A percentile compares a stretch with the other conserved stretches of the same genome.
These are phyloP conservation scores for Scenedesmus sp. DNA, from an alignment of 163 green algal species.

Conservation along the genomic window DNA sequence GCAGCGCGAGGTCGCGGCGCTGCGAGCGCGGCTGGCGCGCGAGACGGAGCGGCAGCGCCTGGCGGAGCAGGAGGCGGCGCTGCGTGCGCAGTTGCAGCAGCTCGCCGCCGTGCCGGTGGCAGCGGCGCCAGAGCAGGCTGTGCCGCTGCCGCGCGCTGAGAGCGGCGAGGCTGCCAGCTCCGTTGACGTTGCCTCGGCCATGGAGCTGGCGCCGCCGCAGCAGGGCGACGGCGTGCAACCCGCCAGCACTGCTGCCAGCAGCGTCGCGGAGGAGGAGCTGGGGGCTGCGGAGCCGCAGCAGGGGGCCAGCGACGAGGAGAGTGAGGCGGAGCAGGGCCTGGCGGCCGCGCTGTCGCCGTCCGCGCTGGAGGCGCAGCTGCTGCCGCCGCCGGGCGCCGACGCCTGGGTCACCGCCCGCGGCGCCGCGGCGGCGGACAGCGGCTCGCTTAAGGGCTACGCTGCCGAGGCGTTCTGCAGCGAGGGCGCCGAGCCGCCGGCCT, in stretches of 20 bases:
- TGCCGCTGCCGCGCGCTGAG: neutral
- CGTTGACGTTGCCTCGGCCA: too few relatives aligned
- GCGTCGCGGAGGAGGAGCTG: neutral
- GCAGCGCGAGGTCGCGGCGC: conserved; percentile 29
- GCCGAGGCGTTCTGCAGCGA: conserved; percentile 7
- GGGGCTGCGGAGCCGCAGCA: neutral
- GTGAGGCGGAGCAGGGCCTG: neutral
- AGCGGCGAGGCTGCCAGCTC: too few relatives aligned
- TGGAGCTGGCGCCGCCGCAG: too few relatives aligned
- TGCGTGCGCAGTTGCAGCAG: conserved; percentile 23
- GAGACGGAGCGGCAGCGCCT: conserved; percentile 10
- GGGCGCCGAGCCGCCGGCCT: too few relatives aligned
- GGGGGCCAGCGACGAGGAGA: neutral
- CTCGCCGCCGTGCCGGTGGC: too few relatives aligned
- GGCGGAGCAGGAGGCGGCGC: conserved; percentile 1
- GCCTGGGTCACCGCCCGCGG: too few relatives aligned
- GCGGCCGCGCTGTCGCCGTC: neutral
- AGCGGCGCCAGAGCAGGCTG: too few relatives aligned
- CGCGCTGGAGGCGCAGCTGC: neutral
- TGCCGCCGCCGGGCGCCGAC: too few relatives aligned
- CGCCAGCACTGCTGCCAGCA: neutral
- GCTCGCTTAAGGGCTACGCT: conserved; percentile 17
- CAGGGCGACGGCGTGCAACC: neutral
- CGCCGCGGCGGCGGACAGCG: too few relatives aligned
- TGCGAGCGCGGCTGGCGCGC: conserved; percentile 7